phyloP scores from a whole-genome alignment of 768 basidiomycete species.

The Pisolithus sp. region DNA sequence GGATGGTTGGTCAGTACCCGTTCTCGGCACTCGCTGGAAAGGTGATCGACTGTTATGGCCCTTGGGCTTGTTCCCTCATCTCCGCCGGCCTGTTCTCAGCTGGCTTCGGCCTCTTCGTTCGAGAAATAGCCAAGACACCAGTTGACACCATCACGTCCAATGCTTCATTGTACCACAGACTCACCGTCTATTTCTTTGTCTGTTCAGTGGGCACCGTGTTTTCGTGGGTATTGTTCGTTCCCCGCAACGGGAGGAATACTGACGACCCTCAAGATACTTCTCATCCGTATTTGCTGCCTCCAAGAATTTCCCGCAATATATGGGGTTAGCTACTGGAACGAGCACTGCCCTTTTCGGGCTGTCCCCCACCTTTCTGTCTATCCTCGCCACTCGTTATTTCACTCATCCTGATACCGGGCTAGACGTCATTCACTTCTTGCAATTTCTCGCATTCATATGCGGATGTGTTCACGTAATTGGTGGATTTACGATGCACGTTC shows the following conservation, averaged over 20 bases:
- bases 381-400: slow-evolving; percentile 58
- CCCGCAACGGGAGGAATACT: background rate
- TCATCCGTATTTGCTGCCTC: slow-evolving; percentile 72
- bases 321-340: slow-evolving; percentile 58
- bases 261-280: slow-evolving; percentile 44
- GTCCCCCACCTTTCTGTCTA: slow-evolving; percentile 68
- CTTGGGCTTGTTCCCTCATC: slow-evolving; percentile 59
- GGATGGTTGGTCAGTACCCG: slow-evolving; percentile 78
- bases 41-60: slow-evolving; percentile 59
- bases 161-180: slow-evolving; percentile 40
- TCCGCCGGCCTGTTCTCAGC: slow-evolving; percentile 51
- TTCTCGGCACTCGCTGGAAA: slow-evolving; percentile 65
- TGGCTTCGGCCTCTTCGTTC: slow-evolving; percentile 60
- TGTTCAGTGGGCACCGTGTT: slow-evolving; percentile 64
- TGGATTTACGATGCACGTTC: slow-evolving; percentile 35
- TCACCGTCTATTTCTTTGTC: slow-evolving; percentile 55
- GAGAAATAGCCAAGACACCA: slow-evolving; percentile 45
- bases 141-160: slow-evolving; percentile 33
- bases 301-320: slow-evolving; percentile 57
- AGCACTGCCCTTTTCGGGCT: slow-evolving; percentile 76
- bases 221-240: slow-evolving; percentile 46
- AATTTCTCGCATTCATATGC: slow-evolving; percentile 50
- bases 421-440: slow-evolving; percentile 45
- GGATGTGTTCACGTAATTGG: slow-evolving; percentile 51
- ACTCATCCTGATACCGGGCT: slow-evolving; percentile 38